Evolutionary conservation across 2,329 filamentous ascomycete genomes (phyloP).

Genomic region (Pyrenochaeta sp.): DNA sequence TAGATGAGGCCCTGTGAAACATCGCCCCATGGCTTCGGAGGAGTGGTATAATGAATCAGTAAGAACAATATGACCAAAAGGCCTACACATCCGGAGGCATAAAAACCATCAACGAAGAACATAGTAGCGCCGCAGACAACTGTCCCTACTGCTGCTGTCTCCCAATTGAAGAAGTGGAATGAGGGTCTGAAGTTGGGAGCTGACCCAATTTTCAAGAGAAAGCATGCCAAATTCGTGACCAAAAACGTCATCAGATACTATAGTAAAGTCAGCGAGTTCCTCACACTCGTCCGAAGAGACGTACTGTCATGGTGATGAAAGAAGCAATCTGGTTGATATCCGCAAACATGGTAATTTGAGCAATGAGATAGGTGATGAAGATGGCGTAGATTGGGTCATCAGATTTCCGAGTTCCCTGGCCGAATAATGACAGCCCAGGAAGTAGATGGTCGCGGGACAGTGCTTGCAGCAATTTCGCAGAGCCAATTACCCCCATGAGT

Average conservation of each 20-base stretch:
- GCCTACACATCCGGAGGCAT: slow-evolving; percentile 77
- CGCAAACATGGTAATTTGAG: slow-evolving; percentile 80
- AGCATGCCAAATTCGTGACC: slow-evolving; percentile 86
- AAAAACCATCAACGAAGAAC: slow-evolving; percentile 88
- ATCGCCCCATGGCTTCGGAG: slow-evolving; percentile 88
- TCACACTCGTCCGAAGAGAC: too few species aligned
- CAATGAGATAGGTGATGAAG: slow-evolving; percentile 75
- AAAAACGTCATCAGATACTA: slow-evolving; percentile 88
- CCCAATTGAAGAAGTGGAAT: slow-evolving; percentile 89
- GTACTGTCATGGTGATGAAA: slow-evolving; percentile 81
- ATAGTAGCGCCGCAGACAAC: slow-evolving; percentile 80
- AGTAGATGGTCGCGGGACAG: slow-evolving; percentile 80
- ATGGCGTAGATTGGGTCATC: slow-evolving; percentile 83
- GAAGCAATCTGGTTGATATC: slow-evolving; percentile 89
- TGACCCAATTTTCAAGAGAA: slow-evolving; percentile 83
- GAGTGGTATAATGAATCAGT: slow-evolving; percentile 83
- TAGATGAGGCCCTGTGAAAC: slow-evolving; percentile 91
- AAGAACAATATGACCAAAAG: slow-evolving; percentile 80
- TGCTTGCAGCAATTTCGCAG: slow-evolving; percentile 84
- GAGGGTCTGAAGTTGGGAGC: slow-evolving; percentile 88
- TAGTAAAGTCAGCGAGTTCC: slow-evolving; percentile 4
- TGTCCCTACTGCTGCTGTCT: slow-evolving; percentile 77
- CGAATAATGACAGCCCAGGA: slow-evolving; percentile 77
- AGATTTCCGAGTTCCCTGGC: slow-evolving; percentile 71
- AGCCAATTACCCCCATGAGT: slow-evolving; percentile 85